These are phyloP conservation scores for Rubus idaeus DNA, from an alignment of 306 rosid genomes.

Conservation along the genomic window DNA sequence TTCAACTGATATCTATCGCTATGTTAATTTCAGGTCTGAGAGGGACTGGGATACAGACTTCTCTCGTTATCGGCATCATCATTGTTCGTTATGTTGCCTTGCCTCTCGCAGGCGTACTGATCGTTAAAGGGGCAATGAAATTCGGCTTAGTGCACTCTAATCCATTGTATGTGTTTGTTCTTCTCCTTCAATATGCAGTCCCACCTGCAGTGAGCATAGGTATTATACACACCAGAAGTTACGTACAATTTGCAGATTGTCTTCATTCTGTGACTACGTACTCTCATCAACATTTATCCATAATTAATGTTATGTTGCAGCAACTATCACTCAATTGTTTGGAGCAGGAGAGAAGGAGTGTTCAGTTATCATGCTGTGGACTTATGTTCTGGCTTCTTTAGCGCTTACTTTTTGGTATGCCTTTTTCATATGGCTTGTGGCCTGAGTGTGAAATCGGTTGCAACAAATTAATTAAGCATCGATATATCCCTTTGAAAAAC, in stretches of 20 bases:
- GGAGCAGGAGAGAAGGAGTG: conserved; percentile 80
- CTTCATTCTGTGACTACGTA: no score
- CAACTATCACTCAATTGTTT: conserved; percentile 68
- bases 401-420: conserved; percentile 85
- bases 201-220: conserved; percentile 86
- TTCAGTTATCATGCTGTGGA: conserved; percentile 69
- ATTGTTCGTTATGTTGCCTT: conserved; percentile 54
- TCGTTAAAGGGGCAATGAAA: conserved; percentile 50
- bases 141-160: conserved; percentile 63
- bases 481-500: neutral
- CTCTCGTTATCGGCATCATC: conserved; percentile 50
- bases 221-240: neutral
- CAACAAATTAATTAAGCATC: neutral
- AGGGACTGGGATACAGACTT: conserved; percentile 44
- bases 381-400: conserved; percentile 60
- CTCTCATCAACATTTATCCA: neutral
- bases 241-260: neutral
- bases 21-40: conserved; percentile 50
- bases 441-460: conserved; percentile 6
- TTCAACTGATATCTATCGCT: neutral
- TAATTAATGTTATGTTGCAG: conserved; percentile 26
- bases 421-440: conserved; percentile 67
- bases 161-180: conserved; percentile 76
- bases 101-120: conserved; percentile 54
- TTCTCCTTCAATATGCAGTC: conserved; percentile 74